Percentiles rank a stretch among this genome's conserved stretches.
These are phyloP conservation scores for Pogostemon cablin DNA, from an alignment of 257 asterid species.

Conservation along the genomic window DNA sequence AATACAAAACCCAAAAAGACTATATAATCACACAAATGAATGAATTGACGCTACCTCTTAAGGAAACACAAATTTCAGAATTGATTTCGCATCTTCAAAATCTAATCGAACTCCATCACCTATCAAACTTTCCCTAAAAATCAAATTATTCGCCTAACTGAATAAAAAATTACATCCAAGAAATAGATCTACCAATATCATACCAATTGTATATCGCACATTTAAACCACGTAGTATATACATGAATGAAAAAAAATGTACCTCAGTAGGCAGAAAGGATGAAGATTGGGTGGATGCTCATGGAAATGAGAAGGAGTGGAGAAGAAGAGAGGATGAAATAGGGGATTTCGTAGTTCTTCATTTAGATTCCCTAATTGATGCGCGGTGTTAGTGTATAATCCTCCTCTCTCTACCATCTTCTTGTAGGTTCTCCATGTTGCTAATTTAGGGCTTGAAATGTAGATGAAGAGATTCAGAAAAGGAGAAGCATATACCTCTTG, in stretches of 20 bases:
- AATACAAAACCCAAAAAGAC: too few species aligned
- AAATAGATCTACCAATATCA: neutral
- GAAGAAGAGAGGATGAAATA: conserved; percentile 27
- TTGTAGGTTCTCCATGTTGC: too few species aligned
- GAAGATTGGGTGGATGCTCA: conserved; percentile 2
- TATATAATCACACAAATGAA: too few species aligned
- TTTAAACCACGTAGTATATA: neutral
- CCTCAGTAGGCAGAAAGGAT: neutral
- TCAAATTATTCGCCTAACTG: neutral
- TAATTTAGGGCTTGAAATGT: too few species aligned
- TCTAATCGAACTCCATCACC: conserved; percentile 16
- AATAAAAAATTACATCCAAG: neutral
- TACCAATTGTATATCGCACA: neutral
- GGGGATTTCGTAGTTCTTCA: too few species aligned
- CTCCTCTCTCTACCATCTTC: too few species aligned
- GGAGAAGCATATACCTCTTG: too few species aligned
- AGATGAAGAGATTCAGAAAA: too few species aligned
- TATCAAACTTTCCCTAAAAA: conserved; percentile 2
- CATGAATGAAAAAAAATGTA: neutral
- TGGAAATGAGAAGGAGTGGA: neutral
- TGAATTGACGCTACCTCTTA: conserved; percentile 60
- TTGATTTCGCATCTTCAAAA: conserved; percentile 36
- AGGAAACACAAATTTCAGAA: conserved; percentile 62
- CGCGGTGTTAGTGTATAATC: too few species aligned
- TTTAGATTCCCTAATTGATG: too few species aligned